These are phyloP conservation scores for Peterozyma toletana DNA, from an alignment of 805 yeast species.

Conservation along the genomic window DNA sequence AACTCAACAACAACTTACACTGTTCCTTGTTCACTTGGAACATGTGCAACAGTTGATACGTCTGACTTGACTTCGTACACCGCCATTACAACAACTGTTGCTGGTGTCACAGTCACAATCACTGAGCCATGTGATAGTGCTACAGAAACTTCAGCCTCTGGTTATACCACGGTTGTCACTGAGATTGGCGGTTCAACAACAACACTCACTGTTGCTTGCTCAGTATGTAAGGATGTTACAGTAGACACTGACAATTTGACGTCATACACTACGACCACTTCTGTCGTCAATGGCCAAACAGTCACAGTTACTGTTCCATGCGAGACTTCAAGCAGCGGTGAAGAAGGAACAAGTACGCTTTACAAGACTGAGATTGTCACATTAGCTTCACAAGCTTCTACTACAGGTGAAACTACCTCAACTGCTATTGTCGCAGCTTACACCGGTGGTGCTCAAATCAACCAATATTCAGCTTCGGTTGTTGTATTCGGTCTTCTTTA, in stretches of 20 bases:
- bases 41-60: not conserved
- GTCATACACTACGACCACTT: constrained; percentile 6
- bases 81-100: constrained; percentile 7
- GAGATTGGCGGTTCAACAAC: constrained; percentile 2
- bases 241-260: not conserved
- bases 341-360: no score
- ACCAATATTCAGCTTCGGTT: no score
- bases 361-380: no score
- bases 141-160: constrained; percentile 1
- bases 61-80: constrained; percentile 4
- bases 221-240: no score
- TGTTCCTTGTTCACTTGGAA: constrained; percentile 3
- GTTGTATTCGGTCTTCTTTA: no score
- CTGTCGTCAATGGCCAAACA: constrained; percentile 22
- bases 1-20: constrained; percentile 4
- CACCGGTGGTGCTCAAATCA: no score
- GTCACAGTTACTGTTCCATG: constrained; percentile 7
- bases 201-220: no score
- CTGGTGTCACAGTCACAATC: constrained; percentile 22
- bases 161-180: constrained; percentile 5
- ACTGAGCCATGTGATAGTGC: constrained; percentile 6
- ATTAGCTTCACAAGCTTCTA: no score
- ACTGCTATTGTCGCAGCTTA: no score
- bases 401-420: no score
- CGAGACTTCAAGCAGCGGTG: not conserved